A percentile compares a stretch with the other conserved stretches of the same genome.
Evolutionary conservation across 2,329 filamentous ascomycete species (phyloP).

Genomic region (Aspergillus glaucus): DNA sequence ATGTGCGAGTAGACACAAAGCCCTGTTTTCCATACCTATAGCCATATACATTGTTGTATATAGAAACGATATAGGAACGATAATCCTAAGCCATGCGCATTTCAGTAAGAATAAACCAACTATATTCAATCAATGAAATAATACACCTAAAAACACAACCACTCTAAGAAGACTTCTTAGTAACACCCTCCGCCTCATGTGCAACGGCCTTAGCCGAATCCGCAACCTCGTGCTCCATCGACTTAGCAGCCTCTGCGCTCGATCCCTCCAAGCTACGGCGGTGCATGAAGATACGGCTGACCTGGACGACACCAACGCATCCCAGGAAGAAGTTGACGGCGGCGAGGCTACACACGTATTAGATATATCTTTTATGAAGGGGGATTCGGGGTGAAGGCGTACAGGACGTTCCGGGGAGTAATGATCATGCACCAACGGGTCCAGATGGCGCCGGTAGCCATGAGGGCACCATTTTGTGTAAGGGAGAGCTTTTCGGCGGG

Average conservation of each 20-base stretch:
- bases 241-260: conserved; percentile 31
- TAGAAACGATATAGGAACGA: too few species aligned
- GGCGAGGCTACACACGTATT: conserved; percentile 57
- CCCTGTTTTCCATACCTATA: too few species aligned
- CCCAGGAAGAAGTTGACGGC: conserved; percentile 98
- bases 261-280: conserved; percentile 50
- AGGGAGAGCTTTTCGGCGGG: conserved; percentile 89
- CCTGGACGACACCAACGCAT: conserved; percentile 76
- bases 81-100: too few species aligned
- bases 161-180: conserved; percentile 23
- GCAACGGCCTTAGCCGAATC: conserved; percentile 29
- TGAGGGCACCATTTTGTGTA: conserved; percentile 85
- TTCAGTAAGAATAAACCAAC: too few species aligned
- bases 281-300: conserved; percentile 66
- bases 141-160: not conserved
- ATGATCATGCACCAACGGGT: conserved; percentile 98
- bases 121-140: not conserved
- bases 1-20: too few species aligned
- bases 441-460: conserved; percentile 91
- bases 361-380: too few species aligned
- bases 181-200: conserved; percentile 24
- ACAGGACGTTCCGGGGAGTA: conserved; percentile 86
- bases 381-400: conserved; percentile 8
- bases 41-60: too few species aligned
- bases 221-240: conserved; percentile 31